Base-by-base conservation (phyloP, 2,329 filamentous ascomycete species). In the Pseudocercospora eumusae region DNA sequence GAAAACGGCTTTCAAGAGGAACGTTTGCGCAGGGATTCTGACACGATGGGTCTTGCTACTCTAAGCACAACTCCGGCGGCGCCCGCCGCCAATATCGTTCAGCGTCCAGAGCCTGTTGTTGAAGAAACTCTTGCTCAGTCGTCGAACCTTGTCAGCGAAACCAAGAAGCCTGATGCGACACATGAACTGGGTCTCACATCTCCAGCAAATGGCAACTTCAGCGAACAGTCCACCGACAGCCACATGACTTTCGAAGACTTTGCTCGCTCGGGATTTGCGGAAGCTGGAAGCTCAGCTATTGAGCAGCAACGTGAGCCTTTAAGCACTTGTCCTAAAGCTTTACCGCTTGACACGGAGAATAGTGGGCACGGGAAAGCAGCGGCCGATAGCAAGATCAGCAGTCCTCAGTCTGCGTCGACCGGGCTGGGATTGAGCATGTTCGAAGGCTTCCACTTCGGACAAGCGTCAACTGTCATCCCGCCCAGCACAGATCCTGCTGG, bases 381-480 rank as follows among this genome's bases (percentile, higher is more conserved):
- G 3, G 31, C 52, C 15, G 52, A 54, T 15, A 54, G 52, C 28
- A 60, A 57, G 56, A 52, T 21, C 50, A 54, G 44, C 45, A 59
- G 55, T 28, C 33, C 55, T 11, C 47, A 45, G 18, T 57, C 60
- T n/a, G 45, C 42, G 10, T 33, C 59, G 13, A 60, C 57, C 13
- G 66, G 56, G 20, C 57, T 68, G 8, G 65, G 66, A 15, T 45
- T 66, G 40, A 64, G 59, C 54, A 64, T 56, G 53, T 66, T 66
- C 18, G 27, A 60, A 7, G 62, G 57, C 11, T 65, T 68, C 36
- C 56, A 65, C 23, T 68, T 68, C 42, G 60, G 62, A 15, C 53
- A 56, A 20, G 33, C 33, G 23, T 47, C 52, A 21, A 54, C 27
- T 9, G 8, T 20, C 15, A 57, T 20, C 9, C 45, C 28, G 15